A percentile compares a stretch with the other conserved stretches of the same genome.
Conservation (phyloP, 73 alveolate species). For the Tetrahymena borealis region DNA sequence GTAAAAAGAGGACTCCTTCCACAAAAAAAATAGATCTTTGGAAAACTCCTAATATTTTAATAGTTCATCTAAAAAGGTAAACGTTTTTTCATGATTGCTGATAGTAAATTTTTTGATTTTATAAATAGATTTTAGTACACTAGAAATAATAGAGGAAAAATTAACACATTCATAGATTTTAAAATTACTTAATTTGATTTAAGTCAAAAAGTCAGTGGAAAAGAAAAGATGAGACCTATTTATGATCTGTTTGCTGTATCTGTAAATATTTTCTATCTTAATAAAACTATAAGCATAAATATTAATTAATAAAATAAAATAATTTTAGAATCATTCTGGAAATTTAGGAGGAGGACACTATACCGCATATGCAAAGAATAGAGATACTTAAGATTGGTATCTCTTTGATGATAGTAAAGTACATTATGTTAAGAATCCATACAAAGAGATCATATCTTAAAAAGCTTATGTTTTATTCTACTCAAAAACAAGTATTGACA, state of each 20-base stretch:
- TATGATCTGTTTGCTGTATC: constrained; percentile 33
- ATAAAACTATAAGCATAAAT: not conserved
- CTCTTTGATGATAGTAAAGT: constrained; percentile 47
- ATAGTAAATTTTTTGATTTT: not conserved
- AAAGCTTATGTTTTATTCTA: constrained; percentile 26
- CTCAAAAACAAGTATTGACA: constrained; percentile 37
- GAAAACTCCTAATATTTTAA: constrained; percentile 64
- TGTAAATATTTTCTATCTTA: not conserved
- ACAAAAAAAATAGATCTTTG: constrained; percentile 65
- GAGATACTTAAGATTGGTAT: constrained; percentile 51
- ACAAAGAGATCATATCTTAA: not conserved
- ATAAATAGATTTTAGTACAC: constrained; percentile 24
- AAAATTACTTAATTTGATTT: not conserved
- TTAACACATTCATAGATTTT: not conserved
- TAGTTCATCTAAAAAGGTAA: constrained; percentile 60
- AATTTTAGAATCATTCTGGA: constrained; percentile 61
- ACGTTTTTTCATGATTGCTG: not conserved
- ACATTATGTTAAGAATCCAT: constrained; percentile 15
- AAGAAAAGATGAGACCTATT: constrained; percentile 13
- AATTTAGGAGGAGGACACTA: constrained; percentile 61
- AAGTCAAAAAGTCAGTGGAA: not conserved
- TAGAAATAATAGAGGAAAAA: not conserved
- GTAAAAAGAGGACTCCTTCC: constrained; percentile 62
- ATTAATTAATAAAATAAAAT: not conserved
- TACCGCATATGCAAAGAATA: constrained; percentile 62